Base-by-base conservation (phyloP, 139 green algal genomes). In the Ulvella scutata region DNA sequence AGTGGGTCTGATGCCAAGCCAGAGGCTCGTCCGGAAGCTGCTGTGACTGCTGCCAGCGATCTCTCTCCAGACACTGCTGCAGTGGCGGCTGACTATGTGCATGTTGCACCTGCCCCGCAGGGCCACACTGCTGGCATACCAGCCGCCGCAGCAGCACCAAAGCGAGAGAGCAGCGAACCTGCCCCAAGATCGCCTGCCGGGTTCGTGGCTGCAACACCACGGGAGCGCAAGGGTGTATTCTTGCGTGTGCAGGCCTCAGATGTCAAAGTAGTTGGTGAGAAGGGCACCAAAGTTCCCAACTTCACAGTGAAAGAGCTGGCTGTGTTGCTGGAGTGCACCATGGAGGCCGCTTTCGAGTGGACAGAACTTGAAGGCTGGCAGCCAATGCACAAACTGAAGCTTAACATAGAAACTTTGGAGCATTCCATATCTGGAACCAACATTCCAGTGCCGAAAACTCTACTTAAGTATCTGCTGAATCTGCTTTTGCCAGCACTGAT, bases 251-350 rank as follows among this genome's bases (percentile, higher is more conserved):
- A 67, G 51, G 51, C 51, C 4, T 13, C 9, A 6, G 51, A 67
- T 26, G 51, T 67, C n/a, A 67, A 67, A 26, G 51, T 67, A n/a
- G 51, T 67, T 26, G 51, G 51, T 26, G 51, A 67, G 51, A 67
- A 67, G 51, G 51, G 51, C 51, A 67, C 51, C 51, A 67, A 67
- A 26, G 51, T 67, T n/a, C 51, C 51, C n/a, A 67, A 67, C 51
- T 67, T 67, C 51, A 29, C 0, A 26, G 51, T 67, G 51, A 67
- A 67, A 26, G 51, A 67, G 51, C 51, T 67, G n/a, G 51, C 51
- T n/a, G n/a, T 67, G 51, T 26, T 67, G 51, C 51, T 67, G n/a
- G 51, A 67, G 51, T 67, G 51, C 51, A n/a, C n/a, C 1, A 67
- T 67, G 51, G 51, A 67, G 51, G 51, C 51, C 2, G 51, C 51